A percentile compares a stretch with the other conserved stretches of the same genome.
phyloP scores from a whole-genome alignment of 1,284 basidiomycete species.

The Apiotrichum veenhuisii region DNA sequence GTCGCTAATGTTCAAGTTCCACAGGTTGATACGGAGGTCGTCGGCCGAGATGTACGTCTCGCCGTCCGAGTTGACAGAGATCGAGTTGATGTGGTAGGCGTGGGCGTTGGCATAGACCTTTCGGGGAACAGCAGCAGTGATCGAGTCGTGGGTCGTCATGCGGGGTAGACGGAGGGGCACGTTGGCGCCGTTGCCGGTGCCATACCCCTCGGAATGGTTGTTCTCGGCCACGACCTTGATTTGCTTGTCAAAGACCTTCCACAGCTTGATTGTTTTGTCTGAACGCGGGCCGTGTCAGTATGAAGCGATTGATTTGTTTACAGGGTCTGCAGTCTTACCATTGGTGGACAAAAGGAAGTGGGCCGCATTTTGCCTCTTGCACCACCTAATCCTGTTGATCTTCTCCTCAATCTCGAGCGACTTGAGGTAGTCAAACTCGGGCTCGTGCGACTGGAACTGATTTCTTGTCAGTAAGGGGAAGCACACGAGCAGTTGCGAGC shows the following conservation, averaged over 20 bases:
- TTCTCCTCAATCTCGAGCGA: conserved; percentile 99
- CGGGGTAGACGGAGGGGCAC: conserved; percentile 71
- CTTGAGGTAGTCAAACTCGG: conserved; percentile 99
- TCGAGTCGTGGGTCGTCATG: conserved; percentile 92
- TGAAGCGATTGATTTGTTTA: neutral
- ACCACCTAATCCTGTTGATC: conserved; percentile 99
- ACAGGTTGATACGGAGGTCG: conserved; percentile 93
- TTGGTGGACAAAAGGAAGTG: conserved; percentile 98
- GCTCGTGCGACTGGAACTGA: conserved; percentile 91
- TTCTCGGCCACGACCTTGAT: conserved; percentile 95
- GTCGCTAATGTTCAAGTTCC: conserved; percentile 98
- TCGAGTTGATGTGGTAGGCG: conserved; percentile 99
- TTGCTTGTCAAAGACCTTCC: conserved; percentile 99
- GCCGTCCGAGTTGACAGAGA: conserved; percentile 98
- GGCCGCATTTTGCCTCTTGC: conserved; percentile 93
- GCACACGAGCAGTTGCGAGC: neutral
- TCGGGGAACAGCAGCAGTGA: conserved; percentile 95
- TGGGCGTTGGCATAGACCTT: conserved; percentile 99
- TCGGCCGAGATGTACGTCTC: conserved; percentile 99
- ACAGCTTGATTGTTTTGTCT: conserved; percentile 99
- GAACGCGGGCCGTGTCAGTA: conserved; percentile 2
- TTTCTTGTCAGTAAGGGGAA: neutral
- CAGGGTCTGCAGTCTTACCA: conserved; percentile 55
- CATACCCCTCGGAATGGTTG: conserved; percentile 79
- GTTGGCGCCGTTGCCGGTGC: conserved; percentile 49